These are phyloP conservation scores for Fusarium fracticaudum DNA, from an alignment of 2,329 filamentous ascomycete genomes.

Conservation along the genomic window DNA sequence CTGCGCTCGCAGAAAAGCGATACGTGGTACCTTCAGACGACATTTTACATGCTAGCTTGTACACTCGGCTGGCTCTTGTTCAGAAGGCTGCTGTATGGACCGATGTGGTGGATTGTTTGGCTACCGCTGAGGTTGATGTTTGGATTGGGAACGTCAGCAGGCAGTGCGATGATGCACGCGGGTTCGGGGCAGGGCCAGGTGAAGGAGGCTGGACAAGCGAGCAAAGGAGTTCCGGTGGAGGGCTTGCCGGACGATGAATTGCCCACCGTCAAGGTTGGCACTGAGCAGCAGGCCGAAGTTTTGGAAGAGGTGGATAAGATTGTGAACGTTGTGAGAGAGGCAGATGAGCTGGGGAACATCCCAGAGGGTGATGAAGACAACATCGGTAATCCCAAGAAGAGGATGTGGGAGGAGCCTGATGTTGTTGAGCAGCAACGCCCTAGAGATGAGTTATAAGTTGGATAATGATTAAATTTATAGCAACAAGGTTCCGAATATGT, in stretches of 20 bases:
- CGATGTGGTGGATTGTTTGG: constrained; percentile 89
- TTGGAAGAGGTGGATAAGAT: constrained; percentile 65
- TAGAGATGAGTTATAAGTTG: constrained; percentile 52
- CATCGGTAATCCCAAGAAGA: constrained; percentile 43
- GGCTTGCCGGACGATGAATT: constrained; percentile 54
- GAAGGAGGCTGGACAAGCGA: constrained; percentile 41
- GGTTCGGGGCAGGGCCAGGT: constrained; percentile 40
- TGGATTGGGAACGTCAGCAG: constrained; percentile 64
- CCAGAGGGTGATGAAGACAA: constrained; percentile 25
- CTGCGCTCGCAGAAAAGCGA: constrained; percentile 92
- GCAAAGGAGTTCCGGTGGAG: constrained; percentile 45
- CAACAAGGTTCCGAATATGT: background rate
- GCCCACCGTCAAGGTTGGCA: constrained; percentile 60
- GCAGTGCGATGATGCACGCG: constrained; percentile 60
- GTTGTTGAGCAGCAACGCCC: constrained; percentile 43
- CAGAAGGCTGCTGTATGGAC: constrained; percentile 85
- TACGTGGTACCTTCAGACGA: constrained; percentile 95
- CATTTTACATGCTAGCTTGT: constrained; percentile 80
- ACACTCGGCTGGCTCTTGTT: constrained; percentile 90
- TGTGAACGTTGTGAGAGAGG: constrained; percentile 56
- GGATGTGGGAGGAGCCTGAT: constrained; percentile 43
- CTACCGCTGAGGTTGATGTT: constrained; percentile 78
- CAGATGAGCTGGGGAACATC: constrained; percentile 40
- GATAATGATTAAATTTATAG: background rate
- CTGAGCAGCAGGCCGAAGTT: constrained; percentile 49